These are phyloP conservation scores for Alloteropsis angusta DNA, from an alignment of 202 grass and related monocot species.

Conservation along the genomic window DNA sequence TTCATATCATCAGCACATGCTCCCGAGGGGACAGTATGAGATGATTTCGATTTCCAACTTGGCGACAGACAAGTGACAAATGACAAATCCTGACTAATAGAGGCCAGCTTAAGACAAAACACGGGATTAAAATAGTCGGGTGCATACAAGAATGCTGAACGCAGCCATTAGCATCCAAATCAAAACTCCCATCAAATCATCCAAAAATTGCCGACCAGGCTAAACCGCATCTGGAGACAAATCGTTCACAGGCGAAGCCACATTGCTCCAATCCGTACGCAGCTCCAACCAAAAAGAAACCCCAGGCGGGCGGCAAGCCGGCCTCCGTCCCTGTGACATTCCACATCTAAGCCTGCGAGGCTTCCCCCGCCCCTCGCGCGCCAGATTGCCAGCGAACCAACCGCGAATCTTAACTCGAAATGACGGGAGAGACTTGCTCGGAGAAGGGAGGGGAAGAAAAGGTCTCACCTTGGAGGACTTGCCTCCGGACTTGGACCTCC, in stretches of 20 bases:
- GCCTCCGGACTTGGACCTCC: slow-evolving; percentile 55
- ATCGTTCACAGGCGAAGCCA: slow-evolving; percentile 21
- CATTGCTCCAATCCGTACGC: slow-evolving; percentile 24
- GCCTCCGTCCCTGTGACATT: slow-evolving; percentile 8
- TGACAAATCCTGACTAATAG: slow-evolving; percentile 20
- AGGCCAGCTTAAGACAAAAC: slow-evolving; percentile 24
- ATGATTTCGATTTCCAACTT: neutral
- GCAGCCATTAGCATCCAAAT: slow-evolving; percentile 25
- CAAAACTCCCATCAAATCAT: slow-evolving; percentile 11
- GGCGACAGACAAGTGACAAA: slow-evolving; percentile 18
- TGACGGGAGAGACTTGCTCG: neutral
- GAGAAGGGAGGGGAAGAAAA: neutral
- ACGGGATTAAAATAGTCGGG: slow-evolving; percentile 2
- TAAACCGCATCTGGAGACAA: slow-evolving; percentile 17
- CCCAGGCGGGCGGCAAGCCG: too few species aligned
- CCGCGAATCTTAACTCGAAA: slow-evolving; percentile 14
- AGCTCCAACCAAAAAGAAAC: neutral
- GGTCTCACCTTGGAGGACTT: slow-evolving; percentile 58
- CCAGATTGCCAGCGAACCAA: neutral
- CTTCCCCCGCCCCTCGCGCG: neutral
- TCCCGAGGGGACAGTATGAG: neutral
- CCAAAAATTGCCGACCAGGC: slow-evolving; percentile 14
- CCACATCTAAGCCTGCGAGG: neutral
- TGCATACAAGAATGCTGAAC: too few species aligned
- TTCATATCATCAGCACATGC: neutral